phyloP scores from a whole-genome alignment of 495 filamentous ascomycete genomes.

The Penicillium bovifimosum region DNA sequence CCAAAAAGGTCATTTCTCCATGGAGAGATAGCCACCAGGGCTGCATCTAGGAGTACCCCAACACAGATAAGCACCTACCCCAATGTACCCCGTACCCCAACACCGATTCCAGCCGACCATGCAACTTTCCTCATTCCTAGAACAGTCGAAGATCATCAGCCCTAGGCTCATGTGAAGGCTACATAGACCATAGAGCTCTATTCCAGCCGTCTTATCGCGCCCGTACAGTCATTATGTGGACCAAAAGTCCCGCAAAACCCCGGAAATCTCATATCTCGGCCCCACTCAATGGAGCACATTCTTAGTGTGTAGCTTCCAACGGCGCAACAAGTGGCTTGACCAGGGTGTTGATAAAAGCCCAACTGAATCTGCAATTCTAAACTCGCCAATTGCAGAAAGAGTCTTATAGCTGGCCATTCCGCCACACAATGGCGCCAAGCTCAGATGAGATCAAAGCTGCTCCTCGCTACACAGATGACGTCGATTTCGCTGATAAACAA shows the following conservation, averaged over 20 bases:
- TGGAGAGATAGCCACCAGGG: too few relatives aligned
- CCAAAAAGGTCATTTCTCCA: neutral
- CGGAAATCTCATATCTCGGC: too few relatives aligned
- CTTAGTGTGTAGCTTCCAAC: too few relatives aligned
- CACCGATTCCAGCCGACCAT: neutral
- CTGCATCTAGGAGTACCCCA: neutral
- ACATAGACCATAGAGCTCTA: neutral
- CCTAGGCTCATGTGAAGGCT: neutral
- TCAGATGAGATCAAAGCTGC: slow-evolving; percentile 19
- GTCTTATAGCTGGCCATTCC: neutral
- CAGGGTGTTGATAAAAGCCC: too few relatives aligned
- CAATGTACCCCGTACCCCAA: neutral
- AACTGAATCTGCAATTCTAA: too few relatives aligned
- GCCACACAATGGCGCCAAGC: neutral
- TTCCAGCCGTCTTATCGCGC: slow-evolving; percentile 2
- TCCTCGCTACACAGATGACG: slow-evolving; percentile 4
- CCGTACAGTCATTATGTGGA: neutral
- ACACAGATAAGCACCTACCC: neutral
- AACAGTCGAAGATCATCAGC: neutral
- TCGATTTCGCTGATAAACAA: slow-evolving; percentile 2
- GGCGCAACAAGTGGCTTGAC: too few relatives aligned
- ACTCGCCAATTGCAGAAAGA: too few relatives aligned
- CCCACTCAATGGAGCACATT: too few relatives aligned
- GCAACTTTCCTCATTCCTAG: neutral
- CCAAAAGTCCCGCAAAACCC: too few relatives aligned